These are phyloP conservation scores for Cyclanthera cordifolia DNA, from an alignment of 306 rosid genomes.

Conservation along the genomic window DNA sequence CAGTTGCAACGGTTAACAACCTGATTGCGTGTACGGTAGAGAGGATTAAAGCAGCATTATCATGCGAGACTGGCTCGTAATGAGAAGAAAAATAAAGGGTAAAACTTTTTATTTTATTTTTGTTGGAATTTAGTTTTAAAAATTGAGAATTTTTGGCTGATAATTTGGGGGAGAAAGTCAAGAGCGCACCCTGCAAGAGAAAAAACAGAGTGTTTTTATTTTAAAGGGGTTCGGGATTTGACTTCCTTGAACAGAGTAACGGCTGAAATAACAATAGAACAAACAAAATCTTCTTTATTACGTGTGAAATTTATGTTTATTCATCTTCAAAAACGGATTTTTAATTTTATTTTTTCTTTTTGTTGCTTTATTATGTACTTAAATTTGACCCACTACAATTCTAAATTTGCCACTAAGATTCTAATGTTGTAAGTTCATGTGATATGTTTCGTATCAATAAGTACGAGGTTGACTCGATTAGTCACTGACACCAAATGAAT, in stretches of 20 bases:
- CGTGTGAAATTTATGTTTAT: no score
- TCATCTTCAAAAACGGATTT: no score
- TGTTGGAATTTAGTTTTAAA: not conserved
- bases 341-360: no score
- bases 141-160: not conserved
- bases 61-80: constrained; percentile 44
- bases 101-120: no score
- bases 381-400: no score
- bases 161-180: constrained; percentile 13
- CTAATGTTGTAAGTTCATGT: no score
- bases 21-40: constrained; percentile 91
- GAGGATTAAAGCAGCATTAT: constrained; percentile 69
- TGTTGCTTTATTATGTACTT: no score
- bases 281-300: not conserved
- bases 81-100: not conserved
- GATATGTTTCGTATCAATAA: no score
- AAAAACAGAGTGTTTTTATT: not conserved
- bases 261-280: not conserved
- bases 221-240: not conserved
- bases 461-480: no score
- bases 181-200: constrained; percentile 9
- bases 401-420: no score
- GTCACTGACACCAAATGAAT: no score
- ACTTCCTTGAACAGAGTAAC: not conserved
- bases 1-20: constrained; percentile 86